Evolutionary conservation across 768 basidiomycete species (phyloP), one percentile per base, ranked within the genome.

Genomic region (Lyophyllum semitale): DNA sequence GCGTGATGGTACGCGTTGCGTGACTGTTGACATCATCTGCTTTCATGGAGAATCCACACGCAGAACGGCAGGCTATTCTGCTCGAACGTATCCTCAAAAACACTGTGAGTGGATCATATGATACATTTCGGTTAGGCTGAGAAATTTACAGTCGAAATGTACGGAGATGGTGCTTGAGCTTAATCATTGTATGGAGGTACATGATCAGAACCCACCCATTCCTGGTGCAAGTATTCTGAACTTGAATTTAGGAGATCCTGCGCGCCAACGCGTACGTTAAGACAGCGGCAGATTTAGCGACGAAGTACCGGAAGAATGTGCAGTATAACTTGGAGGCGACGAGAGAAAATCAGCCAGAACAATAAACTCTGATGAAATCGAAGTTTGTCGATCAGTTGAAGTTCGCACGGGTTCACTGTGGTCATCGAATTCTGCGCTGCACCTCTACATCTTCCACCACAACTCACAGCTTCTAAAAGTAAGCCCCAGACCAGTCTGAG

Each of bases 21-120:
- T 27, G 11, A 27, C 53, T 11, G 53, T 49, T 48, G 44, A 48
- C 55, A n/a, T 37, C 26, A 51, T 11, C 48, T 23, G n/a, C 48
- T 54, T 47, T 50, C 51, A 96, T 97, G 95, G 93, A 97, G 73
- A 96, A 96, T 69, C 95, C 95, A 20, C 94, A 98, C 63, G 91
- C 92, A 48, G 93, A 95, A 71, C 81, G 91, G 40, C 95, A 98
- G 68, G 93, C 91, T 29, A 87, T 95, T 43, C 81, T 96, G 18
- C 80, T 97, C 3, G 92, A 96, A 62, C 83, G 95, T 25, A 95
- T 98, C 63, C 75, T 93, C 23, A 95, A 95, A 73, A 96, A 93
- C 61, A 84, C 90, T 6, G 94, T 94, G 58, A 59, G 87, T 29
- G n/a, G 5, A 17, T 17, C 26, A n/a, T 18, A 22, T 20, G 22